Evolutionary conservation across 257 asterid species (phyloP).

Genomic region (Echium plantagineum): DNA sequence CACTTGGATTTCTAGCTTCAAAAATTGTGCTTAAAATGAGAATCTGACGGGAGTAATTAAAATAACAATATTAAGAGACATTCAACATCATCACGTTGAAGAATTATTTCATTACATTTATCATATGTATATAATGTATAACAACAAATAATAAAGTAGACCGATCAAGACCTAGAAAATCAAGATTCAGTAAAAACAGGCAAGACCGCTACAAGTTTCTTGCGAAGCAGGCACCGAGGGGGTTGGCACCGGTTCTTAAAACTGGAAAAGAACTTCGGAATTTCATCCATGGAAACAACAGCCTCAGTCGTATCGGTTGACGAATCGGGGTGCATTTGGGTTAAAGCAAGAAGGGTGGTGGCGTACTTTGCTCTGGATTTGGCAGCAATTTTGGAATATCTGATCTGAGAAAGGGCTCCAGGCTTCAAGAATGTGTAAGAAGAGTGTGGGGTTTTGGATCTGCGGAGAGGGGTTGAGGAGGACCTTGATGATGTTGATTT

Average conservation of each 20-base stretch:
- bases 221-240: slow-evolving; percentile 39
- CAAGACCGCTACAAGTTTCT: slow-evolving; percentile 37
- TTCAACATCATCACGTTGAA: background rate
- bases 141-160: background rate
- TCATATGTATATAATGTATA: too few species aligned
- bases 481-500: background rate
- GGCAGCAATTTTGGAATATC: slow-evolving; percentile 44
- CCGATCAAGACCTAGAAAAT: background rate
- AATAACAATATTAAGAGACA: too few species aligned
- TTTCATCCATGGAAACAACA: slow-evolving; percentile 18
- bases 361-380: slow-evolving; percentile 35
- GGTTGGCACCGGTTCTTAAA: slow-evolving; percentile 13
- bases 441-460: slow-evolving; percentile 1
- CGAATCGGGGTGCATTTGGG: slow-evolving; percentile 9
- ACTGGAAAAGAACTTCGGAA: slow-evolving; percentile 41
- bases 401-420: slow-evolving; percentile 49
- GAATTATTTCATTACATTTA: background rate
- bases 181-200: slow-evolving; percentile 33
- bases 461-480: background rate
- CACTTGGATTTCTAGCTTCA: too few species aligned
- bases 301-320: slow-evolving; percentile 1
- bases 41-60: too few species aligned
- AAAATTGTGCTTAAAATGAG: too few species aligned
- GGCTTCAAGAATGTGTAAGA: slow-evolving; percentile 48
- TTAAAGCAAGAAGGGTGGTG: slow-evolving; percentile 21